Base-by-base conservation (phyloP, 1,139 yeast species). In the Protomyces inouyei region DNA sequence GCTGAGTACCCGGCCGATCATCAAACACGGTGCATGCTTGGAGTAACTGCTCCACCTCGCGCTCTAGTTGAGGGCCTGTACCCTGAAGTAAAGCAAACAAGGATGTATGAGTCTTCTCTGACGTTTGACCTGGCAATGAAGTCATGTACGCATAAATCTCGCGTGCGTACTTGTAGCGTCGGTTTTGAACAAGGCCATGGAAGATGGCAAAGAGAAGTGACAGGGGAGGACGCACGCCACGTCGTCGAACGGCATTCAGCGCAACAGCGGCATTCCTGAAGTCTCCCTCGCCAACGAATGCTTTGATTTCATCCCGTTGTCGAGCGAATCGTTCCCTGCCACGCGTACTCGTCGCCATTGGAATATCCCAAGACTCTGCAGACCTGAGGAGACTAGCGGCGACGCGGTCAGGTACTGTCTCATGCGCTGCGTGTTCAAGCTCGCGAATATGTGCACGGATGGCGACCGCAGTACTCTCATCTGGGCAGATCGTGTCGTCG, bases 101-200 rank as follows among this genome's bases (percentile, higher is more conserved):
- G 21, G 54, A 52, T 3, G 40, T 38, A 21, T 40, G 10, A 18
- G 28, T 52, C n/a, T 45, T 40, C 8, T 28, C 40, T 14, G 25
- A 28, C 10, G 43, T 52, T 8, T 25, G 9, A 9, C 48, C 48
- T 6, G 48, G 48, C 25, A 43, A 21, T 8, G 35, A 14, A 18
- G 18, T n/a, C 53, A 59, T 32, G 37, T 36, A 52, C 2, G 23
- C 38, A 23, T 32, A 43, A 32, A 59, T 9, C n/a, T 35, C 18
- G 21, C 53, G 57, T n/a, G 63, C 63, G 12, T 52, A 55, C n/a
- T 21, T 14, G 36, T n/a, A 52, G n/a, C 43, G 43, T n/a, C 55
- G 36, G 4, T 43, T 14, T 9, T n/a, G 52, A 9, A 59, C 48
- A 43, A 43, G 48, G 6, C 14, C 48, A 10, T 43, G 48, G n/a